phyloP scores from a whole-genome alignment of 345 rosid genomes.

The Psidium friedrichsthalianum region DNA sequence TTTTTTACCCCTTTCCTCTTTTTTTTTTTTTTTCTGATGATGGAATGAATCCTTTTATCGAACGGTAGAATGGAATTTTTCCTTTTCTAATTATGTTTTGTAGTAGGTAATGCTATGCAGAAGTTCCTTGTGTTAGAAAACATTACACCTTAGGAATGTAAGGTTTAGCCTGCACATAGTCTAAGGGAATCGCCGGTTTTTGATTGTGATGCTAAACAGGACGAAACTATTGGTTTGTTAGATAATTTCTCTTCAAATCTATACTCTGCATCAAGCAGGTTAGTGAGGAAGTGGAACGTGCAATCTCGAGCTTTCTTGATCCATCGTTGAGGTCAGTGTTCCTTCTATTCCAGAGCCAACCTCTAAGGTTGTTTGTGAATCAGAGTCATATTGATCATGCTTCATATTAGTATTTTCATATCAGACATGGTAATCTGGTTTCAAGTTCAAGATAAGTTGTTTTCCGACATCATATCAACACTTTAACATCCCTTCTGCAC shows the following conservation, averaged over 20 bases:
- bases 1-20: background rate
- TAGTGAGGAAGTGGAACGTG: conserved; percentile 1
- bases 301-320: background rate
- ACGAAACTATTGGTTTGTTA: background rate
- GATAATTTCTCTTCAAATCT: background rate
- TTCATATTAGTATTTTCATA: background rate
- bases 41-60: background rate
- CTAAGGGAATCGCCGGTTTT: background rate
- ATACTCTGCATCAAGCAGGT: background rate
- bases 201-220: background rate
- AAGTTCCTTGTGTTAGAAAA: background rate
- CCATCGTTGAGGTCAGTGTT: background rate
- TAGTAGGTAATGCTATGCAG: background rate
- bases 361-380: background rate
- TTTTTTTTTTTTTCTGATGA: background rate
- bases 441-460: background rate
- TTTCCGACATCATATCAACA: background rate
- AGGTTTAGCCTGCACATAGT: background rate
- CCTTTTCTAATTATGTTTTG: background rate
- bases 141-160: background rate
- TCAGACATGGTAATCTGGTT: background rate
- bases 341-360: background rate
- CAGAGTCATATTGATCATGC: background rate
- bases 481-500: background rate
- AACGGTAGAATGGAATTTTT: background rate